A percentile compares a stretch with the other conserved stretches of the same genome.
Evolutionary conservation across 1,284 basidiomycete species (phyloP).

Genomic region (Malassezia slooffiae): DNA sequence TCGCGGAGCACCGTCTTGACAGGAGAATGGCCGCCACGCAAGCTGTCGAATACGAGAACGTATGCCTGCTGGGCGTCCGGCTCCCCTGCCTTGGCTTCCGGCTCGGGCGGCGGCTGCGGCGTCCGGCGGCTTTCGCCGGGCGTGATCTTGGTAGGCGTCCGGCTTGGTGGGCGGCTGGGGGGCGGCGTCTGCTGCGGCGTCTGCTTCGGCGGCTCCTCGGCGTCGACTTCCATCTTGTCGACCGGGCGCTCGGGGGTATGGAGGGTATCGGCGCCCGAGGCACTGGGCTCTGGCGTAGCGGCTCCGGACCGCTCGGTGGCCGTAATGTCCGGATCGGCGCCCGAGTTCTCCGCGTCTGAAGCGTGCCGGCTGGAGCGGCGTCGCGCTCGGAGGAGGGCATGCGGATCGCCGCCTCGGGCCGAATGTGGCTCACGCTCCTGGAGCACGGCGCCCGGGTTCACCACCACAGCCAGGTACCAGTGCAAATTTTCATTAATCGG

Average conservation of each 20-base stretch:
- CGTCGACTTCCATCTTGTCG: too few relatives aligned
- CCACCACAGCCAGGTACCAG: constrained; percentile 94
- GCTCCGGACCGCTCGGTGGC: not conserved
- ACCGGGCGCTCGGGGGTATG: too few relatives aligned
- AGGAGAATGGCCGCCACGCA: constrained; percentile 59
- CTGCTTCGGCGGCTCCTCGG: not conserved
- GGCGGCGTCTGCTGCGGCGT: not conserved
- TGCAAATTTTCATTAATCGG: constrained; percentile 94
- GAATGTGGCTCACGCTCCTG: not conserved
- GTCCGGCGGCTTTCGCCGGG: not conserved
- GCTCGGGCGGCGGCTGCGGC: constrained; percentile 5
- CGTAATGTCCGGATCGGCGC: too few relatives aligned
- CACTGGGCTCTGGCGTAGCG: not conserved
- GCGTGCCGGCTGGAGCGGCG: not conserved
- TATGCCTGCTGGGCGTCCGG: too few relatives aligned
- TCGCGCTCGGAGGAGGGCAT: not conserved
- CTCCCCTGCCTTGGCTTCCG: too few relatives aligned
- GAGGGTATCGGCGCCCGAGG: not conserved
- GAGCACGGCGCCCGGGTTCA: constrained; percentile 56
- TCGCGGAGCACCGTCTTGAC: constrained; percentile 56
- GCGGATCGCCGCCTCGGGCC: not conserved
- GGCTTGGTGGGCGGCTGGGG: constrained; percentile 8
- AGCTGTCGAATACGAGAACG: constrained; percentile 59
- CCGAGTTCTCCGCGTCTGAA: not conserved
- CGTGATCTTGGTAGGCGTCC: constrained; percentile 5